phyloP scores from a whole-genome alignment of 164 flowering plant species.

The Paratinospora sagittata region DNA sequence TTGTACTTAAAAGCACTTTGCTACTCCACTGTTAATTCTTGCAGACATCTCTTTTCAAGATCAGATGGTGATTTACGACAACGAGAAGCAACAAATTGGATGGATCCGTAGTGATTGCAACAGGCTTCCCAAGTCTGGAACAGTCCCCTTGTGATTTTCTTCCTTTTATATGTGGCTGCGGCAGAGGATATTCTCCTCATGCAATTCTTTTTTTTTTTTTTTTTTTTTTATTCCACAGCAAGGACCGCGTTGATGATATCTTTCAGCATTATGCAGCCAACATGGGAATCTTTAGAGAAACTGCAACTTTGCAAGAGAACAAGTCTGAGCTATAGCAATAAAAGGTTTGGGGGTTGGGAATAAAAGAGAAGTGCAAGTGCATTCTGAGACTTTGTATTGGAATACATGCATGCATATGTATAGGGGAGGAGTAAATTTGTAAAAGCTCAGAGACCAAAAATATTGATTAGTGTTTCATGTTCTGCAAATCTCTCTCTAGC shows the following conservation, averaged over 20 bases:
- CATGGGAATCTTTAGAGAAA: constrained; percentile 23
- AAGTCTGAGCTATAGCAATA: neutral
- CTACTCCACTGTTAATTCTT: no score
- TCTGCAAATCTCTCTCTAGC: no score
- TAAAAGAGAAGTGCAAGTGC: neutral
- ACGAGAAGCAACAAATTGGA: constrained; percentile 66
- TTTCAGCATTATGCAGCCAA: constrained; percentile 26
- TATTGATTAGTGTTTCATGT: no score
- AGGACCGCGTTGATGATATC: constrained; percentile 28
- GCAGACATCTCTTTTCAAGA: constrained; percentile 69
- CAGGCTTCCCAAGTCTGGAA: constrained; percentile 66
- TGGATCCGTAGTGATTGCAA: constrained; percentile 67
- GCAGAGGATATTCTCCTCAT: constrained; percentile 32
- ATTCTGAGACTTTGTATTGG: neutral
- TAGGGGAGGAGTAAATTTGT: neutral
- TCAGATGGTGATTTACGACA: constrained; percentile 71
- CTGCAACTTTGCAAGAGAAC: constrained; percentile 2
- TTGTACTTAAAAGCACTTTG: no score
- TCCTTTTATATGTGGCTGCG: constrained; percentile 18
- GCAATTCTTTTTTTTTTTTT: constrained; percentile 16
- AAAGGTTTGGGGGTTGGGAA: neutral
- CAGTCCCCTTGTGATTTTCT: constrained; percentile 24
- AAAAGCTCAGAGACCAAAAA: no score
- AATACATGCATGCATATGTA: neutral
- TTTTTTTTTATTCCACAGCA: constrained; percentile 44